Percentiles rank a stretch among this genome's conserved stretches.
Conservation (phyloP, 2,329 filamentous ascomycete species). For the Fusarium mangiferae region DNA sequence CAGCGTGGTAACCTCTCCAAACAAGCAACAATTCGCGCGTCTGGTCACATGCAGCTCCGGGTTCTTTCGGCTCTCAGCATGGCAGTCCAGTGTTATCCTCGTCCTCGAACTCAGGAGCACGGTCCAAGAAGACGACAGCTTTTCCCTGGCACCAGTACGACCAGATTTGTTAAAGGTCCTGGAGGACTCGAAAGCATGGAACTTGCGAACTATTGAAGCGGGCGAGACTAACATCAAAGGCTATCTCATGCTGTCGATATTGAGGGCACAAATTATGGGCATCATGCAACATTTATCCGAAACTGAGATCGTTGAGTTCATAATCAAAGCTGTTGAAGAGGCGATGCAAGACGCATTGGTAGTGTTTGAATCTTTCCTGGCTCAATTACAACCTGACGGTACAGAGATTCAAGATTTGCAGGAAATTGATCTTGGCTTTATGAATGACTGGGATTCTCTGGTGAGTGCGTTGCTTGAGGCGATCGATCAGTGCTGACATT, state of each 20-base stretch:
- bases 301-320: slow-evolving; percentile 46
- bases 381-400: slow-evolving; percentile 11
- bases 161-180: slow-evolving; percentile 56
- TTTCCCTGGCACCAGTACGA: slow-evolving; percentile 49
- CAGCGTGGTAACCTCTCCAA: neutral
- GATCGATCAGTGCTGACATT: neutral
- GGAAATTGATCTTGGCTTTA: slow-evolving; percentile 3
- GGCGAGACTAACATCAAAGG: slow-evolving; percentile 68
- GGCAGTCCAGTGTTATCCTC: slow-evolving; percentile 52
- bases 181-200: slow-evolving; percentile 54
- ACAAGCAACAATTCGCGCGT: slow-evolving; percentile 49
- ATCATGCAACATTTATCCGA: slow-evolving; percentile 50
- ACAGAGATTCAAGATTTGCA: neutral
- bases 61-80: slow-evolving; percentile 51
- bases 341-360: slow-evolving; percentile 47
- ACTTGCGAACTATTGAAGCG: slow-evolving; percentile 52
- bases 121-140: slow-evolving; percentile 53
- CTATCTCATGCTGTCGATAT: slow-evolving; percentile 52
- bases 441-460: slow-evolving; percentile 42
- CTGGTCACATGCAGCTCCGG: slow-evolving; percentile 53
- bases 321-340: slow-evolving; percentile 53
- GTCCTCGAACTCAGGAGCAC: slow-evolving; percentile 54
- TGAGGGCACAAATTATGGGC: slow-evolving; percentile 54
- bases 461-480: neutral
- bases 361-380: slow-evolving; percentile 48